These are phyloP conservation scores for Centrapalus pauciflorus DNA, from an alignment of 129 eudicot species.

Conservation along the genomic window DNA sequence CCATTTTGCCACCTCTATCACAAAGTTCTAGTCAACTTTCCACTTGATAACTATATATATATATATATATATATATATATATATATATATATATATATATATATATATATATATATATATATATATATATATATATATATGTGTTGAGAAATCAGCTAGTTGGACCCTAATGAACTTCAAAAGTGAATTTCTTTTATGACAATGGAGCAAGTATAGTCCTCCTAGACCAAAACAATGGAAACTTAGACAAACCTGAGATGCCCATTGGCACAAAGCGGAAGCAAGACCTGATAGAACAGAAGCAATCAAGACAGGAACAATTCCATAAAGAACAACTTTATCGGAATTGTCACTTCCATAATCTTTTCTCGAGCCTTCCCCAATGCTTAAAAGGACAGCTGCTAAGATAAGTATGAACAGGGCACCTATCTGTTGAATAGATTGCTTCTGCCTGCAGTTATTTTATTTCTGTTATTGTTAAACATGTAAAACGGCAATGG, in stretches of 20 bases:
- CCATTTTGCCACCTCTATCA: background rate
- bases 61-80: no score
- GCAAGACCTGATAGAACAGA: slow-evolving; percentile 98
- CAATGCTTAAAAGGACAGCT: slow-evolving; percentile 85
- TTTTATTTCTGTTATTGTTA: slow-evolving; percentile 1
- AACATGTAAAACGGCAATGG: background rate
- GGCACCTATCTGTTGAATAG: slow-evolving; percentile 96
- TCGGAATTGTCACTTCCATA: slow-evolving; percentile 58
- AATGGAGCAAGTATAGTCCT: slow-evolving; percentile 3
- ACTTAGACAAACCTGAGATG: slow-evolving; percentile 71
- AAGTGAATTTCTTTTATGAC: background rate
- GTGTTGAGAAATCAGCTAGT: background rate
- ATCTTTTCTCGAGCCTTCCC: slow-evolving; percentile 91
- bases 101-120: background rate
- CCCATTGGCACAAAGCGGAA: slow-evolving; percentile 98
- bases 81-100: background rate
- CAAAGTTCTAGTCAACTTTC: background rate
- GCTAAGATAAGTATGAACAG: slow-evolving; percentile 81
- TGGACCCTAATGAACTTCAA: slow-evolving; percentile 4
- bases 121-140: background rate
- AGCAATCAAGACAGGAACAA: slow-evolving; percentile 82
- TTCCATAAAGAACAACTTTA: slow-evolving; percentile 65
- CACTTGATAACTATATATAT: background rate
- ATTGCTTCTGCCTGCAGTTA: slow-evolving; percentile 75
- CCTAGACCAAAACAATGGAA: slow-evolving; percentile 1